Base-by-base conservation (phyloP, 2,329 filamentous ascomycete species). In the Hypoxylon sp. region DNA sequence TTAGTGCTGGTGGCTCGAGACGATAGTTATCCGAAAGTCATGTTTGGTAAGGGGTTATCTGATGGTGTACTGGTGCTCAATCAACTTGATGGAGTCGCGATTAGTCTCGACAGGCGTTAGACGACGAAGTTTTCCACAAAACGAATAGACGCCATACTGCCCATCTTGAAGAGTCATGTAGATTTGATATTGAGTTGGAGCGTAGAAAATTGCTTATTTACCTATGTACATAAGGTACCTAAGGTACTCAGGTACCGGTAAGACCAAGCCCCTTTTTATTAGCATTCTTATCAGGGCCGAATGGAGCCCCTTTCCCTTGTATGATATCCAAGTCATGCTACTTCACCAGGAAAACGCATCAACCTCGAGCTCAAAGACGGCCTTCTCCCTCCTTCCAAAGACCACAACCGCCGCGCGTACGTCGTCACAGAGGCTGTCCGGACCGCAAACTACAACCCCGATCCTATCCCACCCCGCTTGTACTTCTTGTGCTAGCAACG, bases 1-100 rank as follows among this genome's bases (percentile, higher is more conserved):
- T 93, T 77, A 89, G 89, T 17, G 89, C 90, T 51, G 88, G 88
- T 55, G 87, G 87, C 71, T 81, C 82, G 49, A 82, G 81, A 75
- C 79, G 82, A 77, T 87, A 80, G 67, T 28, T 24, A 15, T 34
- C 24, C 56, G n/a, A 24, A 41, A 73, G 26, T 46, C 15, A 17
- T 15, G 52, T 10, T 28, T 17, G 32, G 49, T 17, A 46, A 60
- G 63, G 57, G 15, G 19, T 11, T 56, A n/a, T 26, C 56, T 34
- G 20, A 30, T 41, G 34, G 50, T 10, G 17, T 56, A 17, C 26
- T 17, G 48, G 41, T 19, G 13, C 39, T 24, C 30, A n/a, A 32
- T 32, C 46, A 8, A 49, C 26, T 30, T 32, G n/a, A 19, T 17
- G 17, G n/a, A 4, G 37, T 41, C 17, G 37, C 37, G 17, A 17